Base-by-base conservation (phyloP, 2,329 filamentous ascomycete species). In the Trichoderma koningiopsis region DNA sequence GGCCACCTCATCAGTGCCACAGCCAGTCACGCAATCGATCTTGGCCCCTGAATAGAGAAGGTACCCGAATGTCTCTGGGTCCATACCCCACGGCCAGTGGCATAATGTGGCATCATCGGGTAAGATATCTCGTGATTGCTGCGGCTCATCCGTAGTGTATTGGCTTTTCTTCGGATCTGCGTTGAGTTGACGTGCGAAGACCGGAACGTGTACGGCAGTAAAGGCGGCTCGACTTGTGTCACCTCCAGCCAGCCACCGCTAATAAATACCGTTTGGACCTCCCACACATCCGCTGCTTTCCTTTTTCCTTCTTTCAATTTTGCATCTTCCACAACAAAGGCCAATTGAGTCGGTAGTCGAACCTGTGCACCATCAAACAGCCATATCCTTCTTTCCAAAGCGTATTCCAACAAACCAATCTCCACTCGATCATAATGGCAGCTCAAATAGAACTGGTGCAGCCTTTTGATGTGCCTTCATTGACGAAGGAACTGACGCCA, bases 401-500 rank as follows among this genome's bases (percentile, higher is more conserved):
- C 8, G 27, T 6, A 19, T 8, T 22, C n/a, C 40, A 52, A 40
- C 37, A 31, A 57, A 24, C 14, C 7, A 11, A 27, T 8, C 24
- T n/a, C n/a, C 35, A 35, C 8, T 56, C 33, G 43, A 67, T 65
- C 62, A 73, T 69, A 66, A 79, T 80, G 78, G 76, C 76, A 40
- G 71, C 73, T 22, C 73, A 70, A 53, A 72, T 72, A 58, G 68
- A 78, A 59, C 70, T 71, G 31, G 72, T 68, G 69, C 74, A 60
- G 65, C 74, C 67, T 66, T 71, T 69, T 59, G 73, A 72, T n/a
- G 72, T 74, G 69, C 73, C 72, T 64, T 68, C 55, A 4, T 74
- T 77, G 68, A 64, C 64, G 22, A 75, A 75, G 62, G 73, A 75
- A 49, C 67, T 75, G 37, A 71, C 77, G 19, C 71, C 73, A n/a